phyloP scores from a whole-genome alignment of 139 green algal genomes.

The Haematococcus lacustris region DNA sequence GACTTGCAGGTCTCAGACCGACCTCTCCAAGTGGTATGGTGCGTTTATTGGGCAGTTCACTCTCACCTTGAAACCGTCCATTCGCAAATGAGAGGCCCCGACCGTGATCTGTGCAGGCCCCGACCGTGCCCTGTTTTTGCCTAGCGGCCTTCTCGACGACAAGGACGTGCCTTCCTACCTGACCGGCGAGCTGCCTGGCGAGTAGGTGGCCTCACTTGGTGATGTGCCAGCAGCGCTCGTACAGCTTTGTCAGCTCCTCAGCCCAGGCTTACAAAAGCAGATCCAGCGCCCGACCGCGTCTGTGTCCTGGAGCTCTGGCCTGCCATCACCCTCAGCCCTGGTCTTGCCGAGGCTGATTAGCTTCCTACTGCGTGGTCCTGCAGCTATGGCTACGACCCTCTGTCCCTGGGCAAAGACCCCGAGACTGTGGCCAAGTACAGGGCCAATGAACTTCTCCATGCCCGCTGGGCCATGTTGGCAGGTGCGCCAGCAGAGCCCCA shows the following conservation, averaged over 20 bases:
- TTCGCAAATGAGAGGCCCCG: too few species aligned
- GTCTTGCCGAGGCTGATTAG: too few species aligned
- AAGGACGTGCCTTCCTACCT: constrained; percentile 78
- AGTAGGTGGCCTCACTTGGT: too few species aligned
- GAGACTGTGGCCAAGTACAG: constrained; percentile 83
- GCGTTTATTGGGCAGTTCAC: constrained; percentile 15
- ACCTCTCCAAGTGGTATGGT: constrained; percentile 86
- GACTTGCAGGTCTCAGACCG: constrained; percentile 10
- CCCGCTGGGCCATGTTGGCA: constrained; percentile 97
- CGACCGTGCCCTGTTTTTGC: constrained; percentile 77
- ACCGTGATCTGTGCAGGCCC: constrained; percentile 59
- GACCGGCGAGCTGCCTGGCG: constrained; percentile 79
- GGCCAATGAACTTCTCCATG: constrained; percentile 88
- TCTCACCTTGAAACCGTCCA: too few species aligned
- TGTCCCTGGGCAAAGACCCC: constrained; percentile 83
- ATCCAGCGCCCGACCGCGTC: too few species aligned
- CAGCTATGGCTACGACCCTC: constrained; percentile 90
- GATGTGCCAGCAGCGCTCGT: too few species aligned
- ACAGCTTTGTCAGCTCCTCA: too few species aligned
- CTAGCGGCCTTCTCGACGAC: constrained; percentile 72
- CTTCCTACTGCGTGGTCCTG: background rate
- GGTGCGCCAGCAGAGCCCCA: too few species aligned
- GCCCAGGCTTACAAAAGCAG: too few species aligned
- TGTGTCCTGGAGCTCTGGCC: too few species aligned
- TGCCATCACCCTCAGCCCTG: too few species aligned